phyloP scores from a whole-genome alignment of 306 rosid species.

The Gastrolobium villosum region DNA sequence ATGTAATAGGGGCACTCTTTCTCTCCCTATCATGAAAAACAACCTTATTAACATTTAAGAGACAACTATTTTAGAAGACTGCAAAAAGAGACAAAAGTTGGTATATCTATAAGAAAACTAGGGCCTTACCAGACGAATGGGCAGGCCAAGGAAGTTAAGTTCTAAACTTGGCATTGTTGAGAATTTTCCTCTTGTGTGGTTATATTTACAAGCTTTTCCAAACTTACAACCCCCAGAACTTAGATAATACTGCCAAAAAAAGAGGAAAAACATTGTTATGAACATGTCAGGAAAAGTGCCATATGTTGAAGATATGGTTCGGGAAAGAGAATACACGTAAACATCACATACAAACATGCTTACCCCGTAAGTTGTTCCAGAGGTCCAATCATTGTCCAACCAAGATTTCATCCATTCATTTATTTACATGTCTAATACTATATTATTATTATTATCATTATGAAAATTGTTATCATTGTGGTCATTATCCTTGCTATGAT shows the following conservation, averaged over 20 bases:
- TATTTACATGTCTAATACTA: not conserved
- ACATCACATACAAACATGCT: conserved; percentile 23
- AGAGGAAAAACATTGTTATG: conserved; percentile 39
- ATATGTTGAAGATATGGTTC: conserved; percentile 1
- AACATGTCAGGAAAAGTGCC: conserved; percentile 36
- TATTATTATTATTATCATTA: not conserved
- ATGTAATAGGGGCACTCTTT: conserved; percentile 93
- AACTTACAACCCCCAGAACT: conserved; percentile 91
- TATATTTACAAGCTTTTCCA: conserved; percentile 85
- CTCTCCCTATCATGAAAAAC: conserved; percentile 70
- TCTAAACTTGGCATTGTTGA: conserved; percentile 56
- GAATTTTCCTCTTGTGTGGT: conserved; percentile 64
- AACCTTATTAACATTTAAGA: conserved; percentile 28
- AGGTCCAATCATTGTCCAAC: conserved; percentile 36
- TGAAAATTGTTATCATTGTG: conserved; percentile 2
- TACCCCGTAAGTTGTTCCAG: not conserved
- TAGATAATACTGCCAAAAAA: conserved; percentile 78
- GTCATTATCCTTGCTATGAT: conserved; percentile 11
- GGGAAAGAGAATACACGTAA: conserved; percentile 9
- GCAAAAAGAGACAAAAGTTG: conserved; percentile 29
- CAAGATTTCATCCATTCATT: conserved; percentile 1
- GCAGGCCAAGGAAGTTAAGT: conserved; percentile 89
- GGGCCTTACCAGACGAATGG: conserved; percentile 81
- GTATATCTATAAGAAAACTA: not conserved
- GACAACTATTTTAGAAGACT: conserved; percentile 39